Percentiles rank a stretch among this genome's conserved stretches.
Conservation (phyloP, 2,329 filamentous ascomycete species). For the Alternaria solani region DNA sequence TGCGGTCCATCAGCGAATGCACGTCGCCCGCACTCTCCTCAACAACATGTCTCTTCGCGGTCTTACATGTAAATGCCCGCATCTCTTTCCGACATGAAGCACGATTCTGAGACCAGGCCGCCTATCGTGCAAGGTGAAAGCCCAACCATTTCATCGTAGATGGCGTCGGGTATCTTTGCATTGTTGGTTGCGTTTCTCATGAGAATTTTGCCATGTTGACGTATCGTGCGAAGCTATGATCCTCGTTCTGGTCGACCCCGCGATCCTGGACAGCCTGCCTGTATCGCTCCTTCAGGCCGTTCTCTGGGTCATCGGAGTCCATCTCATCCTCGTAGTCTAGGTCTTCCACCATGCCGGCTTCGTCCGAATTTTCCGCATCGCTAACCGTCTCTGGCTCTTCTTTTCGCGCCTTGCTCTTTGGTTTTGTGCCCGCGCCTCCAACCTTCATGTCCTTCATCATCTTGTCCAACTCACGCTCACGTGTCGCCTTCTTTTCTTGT, state of each 20-base stretch:
- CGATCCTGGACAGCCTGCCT: conserved; percentile 72
- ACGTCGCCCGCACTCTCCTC: conserved; percentile 5
- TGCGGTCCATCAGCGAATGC: conserved; percentile 14
- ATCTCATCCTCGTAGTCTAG: conserved; percentile 62
- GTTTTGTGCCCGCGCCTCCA: conserved; percentile 40
- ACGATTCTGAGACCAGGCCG: conserved; percentile 22
- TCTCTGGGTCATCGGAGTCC: conserved; percentile 63
- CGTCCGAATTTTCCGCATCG: conserved; percentile 61
- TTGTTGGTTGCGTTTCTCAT: conserved; percentile 26
- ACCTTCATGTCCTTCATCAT: conserved; percentile 94
- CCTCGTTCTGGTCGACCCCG: conserved; percentile 52
- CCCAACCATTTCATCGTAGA: background rate
- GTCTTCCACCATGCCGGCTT: conserved; percentile 62
- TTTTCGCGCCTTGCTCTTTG: conserved; percentile 48
- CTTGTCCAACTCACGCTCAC: conserved; percentile 85
- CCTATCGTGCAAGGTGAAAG: background rate
- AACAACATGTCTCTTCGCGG: conserved; percentile 9
- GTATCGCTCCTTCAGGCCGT: conserved; percentile 78
- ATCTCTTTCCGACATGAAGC: conserved; percentile 20
- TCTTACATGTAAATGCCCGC: conserved; percentile 17
- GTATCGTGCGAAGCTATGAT: conserved; percentile 62
- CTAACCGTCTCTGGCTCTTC: conserved; percentile 61
- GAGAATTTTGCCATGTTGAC: conserved; percentile 50
- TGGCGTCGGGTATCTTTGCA: conserved; percentile 18
- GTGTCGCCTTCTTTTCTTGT: conserved; percentile 72